phyloP scores from a whole-genome alignment of 805 yeast genomes.

The Hanseniaspora jakobsenii region DNA sequence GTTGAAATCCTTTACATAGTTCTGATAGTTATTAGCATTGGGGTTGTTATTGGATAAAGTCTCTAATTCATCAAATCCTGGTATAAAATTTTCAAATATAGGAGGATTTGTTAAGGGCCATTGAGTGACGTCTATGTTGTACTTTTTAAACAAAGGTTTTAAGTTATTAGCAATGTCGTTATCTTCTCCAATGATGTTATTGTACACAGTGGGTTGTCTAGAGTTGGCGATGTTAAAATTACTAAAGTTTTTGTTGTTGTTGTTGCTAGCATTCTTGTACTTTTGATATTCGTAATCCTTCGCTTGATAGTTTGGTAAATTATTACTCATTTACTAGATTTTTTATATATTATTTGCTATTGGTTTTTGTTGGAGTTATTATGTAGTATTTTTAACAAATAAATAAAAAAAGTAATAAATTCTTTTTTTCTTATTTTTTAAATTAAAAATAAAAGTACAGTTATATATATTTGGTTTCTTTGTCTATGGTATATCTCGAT shows the following conservation, averaged over 20 bases:
- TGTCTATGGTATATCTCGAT: too few relatives aligned
- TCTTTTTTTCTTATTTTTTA: too few relatives aligned
- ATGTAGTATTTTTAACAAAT: too few relatives aligned
- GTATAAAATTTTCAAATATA: constrained; percentile 34
- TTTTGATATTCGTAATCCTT: not conserved
- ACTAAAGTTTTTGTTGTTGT: not conserved
- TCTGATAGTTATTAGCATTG: too few relatives aligned
- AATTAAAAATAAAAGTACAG: too few relatives aligned
- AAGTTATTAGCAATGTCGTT: constrained; percentile 16
- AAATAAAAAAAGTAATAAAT: too few relatives aligned
- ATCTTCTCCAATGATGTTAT: constrained; percentile 7
- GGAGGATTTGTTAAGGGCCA: constrained; percentile 37
- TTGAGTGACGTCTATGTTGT: constrained; percentile 35
- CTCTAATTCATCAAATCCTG: constrained; percentile 13
- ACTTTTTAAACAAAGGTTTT: constrained; percentile 35
- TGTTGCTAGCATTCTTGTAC: not conserved
- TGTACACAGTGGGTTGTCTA: not conserved
- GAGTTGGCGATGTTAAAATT: not conserved
- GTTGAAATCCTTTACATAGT: too few relatives aligned
- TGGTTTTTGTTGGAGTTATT: too few relatives aligned
- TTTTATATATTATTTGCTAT: too few relatives aligned
- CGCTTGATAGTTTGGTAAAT: too few relatives aligned
- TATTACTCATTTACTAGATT: too few relatives aligned
- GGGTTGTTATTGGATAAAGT: not conserved
- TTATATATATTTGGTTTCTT: too few relatives aligned